Base-by-base conservation (phyloP, 305 asterid species). In the Fraxinus floribunda region DNA sequence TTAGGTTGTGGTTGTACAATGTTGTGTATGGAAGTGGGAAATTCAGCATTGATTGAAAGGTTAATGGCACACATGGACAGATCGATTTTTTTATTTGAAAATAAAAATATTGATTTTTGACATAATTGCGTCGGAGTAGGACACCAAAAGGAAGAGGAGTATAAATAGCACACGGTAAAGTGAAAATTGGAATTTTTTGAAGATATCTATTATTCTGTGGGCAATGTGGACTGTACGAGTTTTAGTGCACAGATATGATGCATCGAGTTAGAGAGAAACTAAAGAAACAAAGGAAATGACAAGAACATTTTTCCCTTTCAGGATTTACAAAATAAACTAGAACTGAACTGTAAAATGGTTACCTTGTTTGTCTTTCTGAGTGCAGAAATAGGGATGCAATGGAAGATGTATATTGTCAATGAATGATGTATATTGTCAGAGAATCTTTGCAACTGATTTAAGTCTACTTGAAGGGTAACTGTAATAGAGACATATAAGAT, bases 191-290 rank as follows among this genome's bases (percentile, higher is more conserved):
- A 55, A 52, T 16, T 15, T 70, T 32, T 15, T 76, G 77, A 62
- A 64, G 70, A 38, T 78, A 62, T 70, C 66, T 49, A n/a, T 30
- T 24, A 72, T 78, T 26, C 75, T 60, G 79, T 77, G 82, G 81
- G 77, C 49, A 8, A 26, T 77, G 75, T 32, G 79, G 81, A 64
- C 34, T 11, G 5, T 22, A 9, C 30, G 15, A 62, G 30, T 22
- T 24, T 22, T 22, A 9, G 32, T 24, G 2, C 34, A 26, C 11
- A 26, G 7, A 11, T 64, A 22, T 10, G 36, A 13, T 22, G 7
- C 7, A 3, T 64, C 13, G 73, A 64, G 35, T 64, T 24, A 64
- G 73, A 64, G 36, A 24, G 73, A 64, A 26, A 62, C 34, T 62
- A 18, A 62, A 62, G 71, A 62, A 62, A 62, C 29, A 26, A 64